Conservation (phyloP, 2,329 filamentous ascomycete species). For the Phyllachora maydis region DNA sequence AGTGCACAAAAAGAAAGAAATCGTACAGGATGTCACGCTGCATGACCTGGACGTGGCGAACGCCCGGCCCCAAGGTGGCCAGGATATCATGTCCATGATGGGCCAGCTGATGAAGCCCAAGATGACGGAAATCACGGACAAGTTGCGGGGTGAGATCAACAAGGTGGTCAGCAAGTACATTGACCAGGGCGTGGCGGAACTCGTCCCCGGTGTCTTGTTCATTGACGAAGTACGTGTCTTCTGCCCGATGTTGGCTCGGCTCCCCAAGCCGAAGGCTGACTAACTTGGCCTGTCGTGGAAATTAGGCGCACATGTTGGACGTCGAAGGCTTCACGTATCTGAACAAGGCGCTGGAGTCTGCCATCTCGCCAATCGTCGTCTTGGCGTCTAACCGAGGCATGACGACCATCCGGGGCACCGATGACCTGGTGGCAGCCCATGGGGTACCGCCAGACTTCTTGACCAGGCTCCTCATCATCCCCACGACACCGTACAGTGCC, state of each 20-base stretch:
- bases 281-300: slow-evolving; percentile 8
- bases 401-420: slow-evolving; percentile 76
- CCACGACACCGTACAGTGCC: slow-evolving; percentile 72
- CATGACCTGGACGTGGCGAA: slow-evolving; percentile 96
- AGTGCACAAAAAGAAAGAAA: slow-evolving; percentile 99
- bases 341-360: slow-evolving; percentile 89
- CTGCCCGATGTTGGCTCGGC: slow-evolving; percentile 1
- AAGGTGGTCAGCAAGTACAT: slow-evolving; percentile 99
- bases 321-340: slow-evolving; percentile 98
- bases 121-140: slow-evolving; percentile 98
- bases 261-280: slow-evolving; percentile 3
- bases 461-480: slow-evolving; percentile 84
- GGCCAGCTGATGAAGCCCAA: slow-evolving; percentile 98
- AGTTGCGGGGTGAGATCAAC: slow-evolving; percentile 89
- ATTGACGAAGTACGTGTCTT: slow-evolving; percentile 66
- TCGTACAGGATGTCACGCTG: slow-evolving; percentile 93
- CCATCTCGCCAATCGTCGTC: slow-evolving; percentile 90
- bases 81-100: slow-evolving; percentile 99
- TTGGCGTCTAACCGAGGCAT: slow-evolving; percentile 92
- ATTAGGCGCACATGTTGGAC: slow-evolving; percentile 94
- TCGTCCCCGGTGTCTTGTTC: slow-evolving; percentile 95
- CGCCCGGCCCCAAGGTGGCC: slow-evolving; percentile 81
- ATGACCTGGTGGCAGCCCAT: slow-evolving; percentile 68
- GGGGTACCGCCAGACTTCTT: slow-evolving; percentile 89
- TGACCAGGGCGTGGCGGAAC: slow-evolving; percentile 89